These are phyloP conservation scores for Leccinum subgranulosum DNA, from an alignment of 768 basidiomycete genomes.

Conservation along the genomic window DNA sequence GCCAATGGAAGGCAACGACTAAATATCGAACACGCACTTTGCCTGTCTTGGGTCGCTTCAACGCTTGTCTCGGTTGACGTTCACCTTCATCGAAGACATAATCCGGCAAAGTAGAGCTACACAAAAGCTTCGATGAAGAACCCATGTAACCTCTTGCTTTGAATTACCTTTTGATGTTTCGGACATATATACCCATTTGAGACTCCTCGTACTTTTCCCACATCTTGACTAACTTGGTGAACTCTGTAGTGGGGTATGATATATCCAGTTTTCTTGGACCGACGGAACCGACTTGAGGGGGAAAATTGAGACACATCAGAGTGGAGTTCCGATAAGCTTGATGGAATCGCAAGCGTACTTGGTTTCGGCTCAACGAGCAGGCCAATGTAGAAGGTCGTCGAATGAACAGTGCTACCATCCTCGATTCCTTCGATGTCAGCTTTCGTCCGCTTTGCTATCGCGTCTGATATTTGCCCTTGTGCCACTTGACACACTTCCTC, in stretches of 20 bases:
- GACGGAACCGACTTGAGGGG: conserved; percentile 59
- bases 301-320: conserved; percentile 16
- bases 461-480: conserved; percentile 80
- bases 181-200: conserved; percentile 91
- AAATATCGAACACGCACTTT: conserved; percentile 43
- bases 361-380: conserved; percentile 88
- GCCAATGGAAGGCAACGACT: conserved; percentile 12
- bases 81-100: conserved; percentile 81
- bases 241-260: conserved; percentile 94
- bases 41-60: conserved; percentile 69
- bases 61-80: conserved; percentile 63
- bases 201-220: conserved; percentile 95
- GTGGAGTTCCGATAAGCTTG: conserved; percentile 8
- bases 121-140: conserved; percentile 21
- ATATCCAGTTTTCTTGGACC: conserved; percentile 90
- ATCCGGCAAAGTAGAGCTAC: conserved; percentile 73
- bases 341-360: conserved; percentile 49
- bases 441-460: conserved; percentile 66
- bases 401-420: conserved; percentile 75
- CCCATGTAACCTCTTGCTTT: conserved; percentile 6
- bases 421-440: conserved; percentile 77
- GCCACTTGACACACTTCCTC: conserved; percentile 88
- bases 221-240: conserved; percentile 87
- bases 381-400: conserved; percentile 98
- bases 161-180: conserved; percentile 84